A percentile compares a stretch with the other conserved stretches of the same genome.
Conservation (phyloP, 2,329 filamentous ascomycete genomes). For the Zymoseptoria crescenta region DNA sequence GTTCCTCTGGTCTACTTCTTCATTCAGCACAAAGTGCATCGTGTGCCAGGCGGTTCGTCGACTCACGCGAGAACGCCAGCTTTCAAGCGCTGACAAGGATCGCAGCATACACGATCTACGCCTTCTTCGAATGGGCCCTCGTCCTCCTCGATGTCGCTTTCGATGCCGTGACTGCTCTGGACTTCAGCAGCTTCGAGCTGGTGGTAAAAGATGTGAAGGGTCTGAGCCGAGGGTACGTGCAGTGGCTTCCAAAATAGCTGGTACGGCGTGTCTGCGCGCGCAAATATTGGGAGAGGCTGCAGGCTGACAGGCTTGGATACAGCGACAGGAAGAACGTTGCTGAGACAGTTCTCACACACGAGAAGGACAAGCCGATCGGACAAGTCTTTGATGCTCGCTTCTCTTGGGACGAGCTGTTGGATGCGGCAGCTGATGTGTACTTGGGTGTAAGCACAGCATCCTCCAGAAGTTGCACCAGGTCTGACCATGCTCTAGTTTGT, state of each 20-base stretch:
- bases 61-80: not conserved
- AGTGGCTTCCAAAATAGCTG: conserved; percentile 83
- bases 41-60: conserved; percentile 74
- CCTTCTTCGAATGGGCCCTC: conserved; percentile 95
- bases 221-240: conserved; percentile 95
- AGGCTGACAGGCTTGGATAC: conserved; percentile 5
- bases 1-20: conserved; percentile 93
- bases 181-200: conserved; percentile 85
- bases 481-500: conserved; percentile 56
- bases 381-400: conserved; percentile 65
- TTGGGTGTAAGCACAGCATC: conserved; percentile 59
- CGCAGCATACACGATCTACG: conserved; percentile 89
- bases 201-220: conserved; percentile 83
- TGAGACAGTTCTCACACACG: conserved; percentile 29
- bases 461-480: not conserved
- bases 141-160: conserved; percentile 94
- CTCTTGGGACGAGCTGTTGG: conserved; percentile 64
- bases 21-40: conserved; percentile 97
- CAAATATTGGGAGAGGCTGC: not conserved
- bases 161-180: conserved; percentile 85
- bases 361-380: conserved; percentile 64
- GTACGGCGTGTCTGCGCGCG: conserved; percentile 39
- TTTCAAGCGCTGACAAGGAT: conserved; percentile 1
- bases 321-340: conserved; percentile 25
- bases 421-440: conserved; percentile 82